Conservation (phyloP, 306 rosid genomes). For the Glycyrrhiza uralensis region DNA sequence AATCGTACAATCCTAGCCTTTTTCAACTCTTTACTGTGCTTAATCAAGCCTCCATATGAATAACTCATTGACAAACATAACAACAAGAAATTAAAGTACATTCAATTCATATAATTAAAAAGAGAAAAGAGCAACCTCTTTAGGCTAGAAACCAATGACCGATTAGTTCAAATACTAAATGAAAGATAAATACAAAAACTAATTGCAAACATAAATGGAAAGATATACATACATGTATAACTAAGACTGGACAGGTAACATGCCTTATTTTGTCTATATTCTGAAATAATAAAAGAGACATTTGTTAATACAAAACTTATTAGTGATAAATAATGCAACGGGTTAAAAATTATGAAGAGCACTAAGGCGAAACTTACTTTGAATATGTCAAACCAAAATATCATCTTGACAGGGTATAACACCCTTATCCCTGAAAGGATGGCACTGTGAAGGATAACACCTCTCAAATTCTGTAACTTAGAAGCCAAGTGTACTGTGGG, state of each 20-base stretch:
- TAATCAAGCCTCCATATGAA: not conserved
- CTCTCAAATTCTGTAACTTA: slow-evolving; percentile 66
- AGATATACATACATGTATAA: slow-evolving; percentile 71
- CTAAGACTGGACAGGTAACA: slow-evolving; percentile 74
- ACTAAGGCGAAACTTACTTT: slow-evolving; percentile 51
- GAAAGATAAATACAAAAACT: slow-evolving; percentile 3
- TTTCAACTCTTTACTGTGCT: not conserved
- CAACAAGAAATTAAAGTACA: slow-evolving; percentile 1
- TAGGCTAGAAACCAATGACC: not conserved
- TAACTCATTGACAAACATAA: not conserved
- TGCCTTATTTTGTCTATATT: slow-evolving; percentile 86
- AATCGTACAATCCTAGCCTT: too few relatives aligned
- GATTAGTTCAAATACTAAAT: not conserved
- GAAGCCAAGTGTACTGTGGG: slow-evolving; percentile 86
- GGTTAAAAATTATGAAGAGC: not conserved
- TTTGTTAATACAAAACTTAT: slow-evolving; percentile 30
- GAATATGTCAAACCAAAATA: slow-evolving; percentile 94
- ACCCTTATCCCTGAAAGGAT: slow-evolving; percentile 92
- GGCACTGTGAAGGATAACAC: slow-evolving; percentile 90
- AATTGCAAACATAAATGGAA: slow-evolving; percentile 1
- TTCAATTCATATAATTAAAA: not conserved
- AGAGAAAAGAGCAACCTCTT: too few relatives aligned
- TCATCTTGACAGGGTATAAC: slow-evolving; percentile 83
- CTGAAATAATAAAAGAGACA: slow-evolving; percentile 43
- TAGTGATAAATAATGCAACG: not conserved